These are phyloP conservation scores for Cubamyces sp. DNA, from an alignment of 768 basidiomycete species.

Conservation along the genomic window DNA sequence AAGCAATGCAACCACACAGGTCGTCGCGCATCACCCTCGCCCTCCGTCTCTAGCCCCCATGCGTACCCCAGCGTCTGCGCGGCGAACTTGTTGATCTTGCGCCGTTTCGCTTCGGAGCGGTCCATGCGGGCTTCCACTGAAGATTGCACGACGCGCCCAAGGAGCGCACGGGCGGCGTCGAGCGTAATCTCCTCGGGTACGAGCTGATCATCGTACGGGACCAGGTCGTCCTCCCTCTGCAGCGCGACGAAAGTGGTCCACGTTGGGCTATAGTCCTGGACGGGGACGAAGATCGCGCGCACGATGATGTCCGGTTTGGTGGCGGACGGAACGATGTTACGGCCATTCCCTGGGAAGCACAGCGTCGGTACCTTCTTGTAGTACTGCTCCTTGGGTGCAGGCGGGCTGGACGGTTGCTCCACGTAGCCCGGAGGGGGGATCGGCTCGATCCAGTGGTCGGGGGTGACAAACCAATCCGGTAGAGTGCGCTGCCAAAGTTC, in stretches of 20 bases:
- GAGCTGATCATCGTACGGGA: not conserved
- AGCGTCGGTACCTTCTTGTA: conserved; percentile 1
- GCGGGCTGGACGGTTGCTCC: not conserved
- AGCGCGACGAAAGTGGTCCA: not conserved
- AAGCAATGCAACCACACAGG: not conserved
- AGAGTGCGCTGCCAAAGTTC: not conserved
- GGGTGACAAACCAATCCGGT: not conserved
- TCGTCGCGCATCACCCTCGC: not conserved
- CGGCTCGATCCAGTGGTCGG: conserved; percentile 4
- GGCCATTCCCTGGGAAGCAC: not conserved
- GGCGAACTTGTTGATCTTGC: conserved; percentile 4
- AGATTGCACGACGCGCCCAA: conserved; percentile 2
- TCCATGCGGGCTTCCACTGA: not conserved
- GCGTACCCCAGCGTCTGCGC: not conserved
- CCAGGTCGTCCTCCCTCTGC: not conserved
- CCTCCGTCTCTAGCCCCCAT: not conserved
- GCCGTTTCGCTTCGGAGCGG: not conserved
- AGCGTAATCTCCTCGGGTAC: not conserved
- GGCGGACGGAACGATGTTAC: not conserved
- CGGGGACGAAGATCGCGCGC: conserved; percentile 1
- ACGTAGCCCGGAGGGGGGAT: not conserved
- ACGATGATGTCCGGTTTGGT: not conserved
- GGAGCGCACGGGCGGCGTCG: not conserved
- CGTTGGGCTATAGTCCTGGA: not conserved
- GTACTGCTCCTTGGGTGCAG: not conserved